A percentile compares a stretch with the other conserved stretches of the same genome.
These are phyloP conservation scores for Fusarium nodosum DNA, from an alignment of 2,329 filamentous ascomycete species.

Conservation along the genomic window DNA sequence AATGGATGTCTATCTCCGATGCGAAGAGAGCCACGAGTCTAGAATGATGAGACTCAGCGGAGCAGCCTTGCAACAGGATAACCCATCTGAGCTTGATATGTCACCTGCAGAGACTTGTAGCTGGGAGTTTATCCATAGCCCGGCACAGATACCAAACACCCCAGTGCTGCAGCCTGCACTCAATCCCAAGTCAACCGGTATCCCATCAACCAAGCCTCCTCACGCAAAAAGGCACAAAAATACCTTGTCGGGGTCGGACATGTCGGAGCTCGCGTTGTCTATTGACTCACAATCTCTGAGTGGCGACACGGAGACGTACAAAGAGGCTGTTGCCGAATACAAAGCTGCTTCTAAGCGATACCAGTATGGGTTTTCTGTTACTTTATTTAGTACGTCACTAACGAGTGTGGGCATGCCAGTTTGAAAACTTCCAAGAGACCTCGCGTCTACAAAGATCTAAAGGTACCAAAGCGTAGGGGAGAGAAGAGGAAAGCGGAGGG, in stretches of 20 bases:
- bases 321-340: neutral
- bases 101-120: slow-evolving; percentile 7
- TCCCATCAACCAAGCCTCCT: neutral
- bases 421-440: neutral
- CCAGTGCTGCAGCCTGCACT: neutral
- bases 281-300: neutral
- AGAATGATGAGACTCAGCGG: slow-evolving; percentile 18
- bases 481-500: neutral
- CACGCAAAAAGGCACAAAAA: too few relatives aligned
- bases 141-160: neutral
- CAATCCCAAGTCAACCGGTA: neutral
- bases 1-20: slow-evolving; percentile 36
- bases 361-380: neutral
- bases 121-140: slow-evolving; percentile 16
- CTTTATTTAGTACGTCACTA: neutral
- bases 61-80: neutral
- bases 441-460: neutral
- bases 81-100: neutral
- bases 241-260: slow-evolving; percentile 5
- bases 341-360: neutral
- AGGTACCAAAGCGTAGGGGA: fast-evolving
- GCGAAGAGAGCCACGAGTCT: slow-evolving; percentile 31
- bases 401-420: neutral
- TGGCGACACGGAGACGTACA: neutral
- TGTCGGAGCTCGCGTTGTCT: slow-evolving; percentile 25